These are phyloP conservation scores for Kwoniella sp. DNA, from an alignment of 768 basidiomycete genomes.

Conservation along the genomic window DNA sequence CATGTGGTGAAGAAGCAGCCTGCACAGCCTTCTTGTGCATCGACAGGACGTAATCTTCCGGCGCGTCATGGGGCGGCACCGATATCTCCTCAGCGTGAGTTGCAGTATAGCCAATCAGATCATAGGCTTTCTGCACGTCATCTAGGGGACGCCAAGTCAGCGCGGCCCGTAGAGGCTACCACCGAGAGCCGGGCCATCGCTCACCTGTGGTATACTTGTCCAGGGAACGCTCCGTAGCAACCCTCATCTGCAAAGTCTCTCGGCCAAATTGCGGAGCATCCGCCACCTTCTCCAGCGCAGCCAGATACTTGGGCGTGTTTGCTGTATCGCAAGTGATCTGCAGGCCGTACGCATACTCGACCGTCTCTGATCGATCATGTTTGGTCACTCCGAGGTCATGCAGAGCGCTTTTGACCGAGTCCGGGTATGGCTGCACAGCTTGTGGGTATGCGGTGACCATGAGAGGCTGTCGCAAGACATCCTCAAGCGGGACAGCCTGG, in stretches of 20 bases:
- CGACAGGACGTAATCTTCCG: conserved; percentile 31
- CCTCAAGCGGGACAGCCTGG: conserved; percentile 5
- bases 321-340: conserved; percentile 23
- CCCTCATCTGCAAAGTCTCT: conserved; percentile 25
- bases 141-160: conserved; percentile 13
- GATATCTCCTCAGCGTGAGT: conserved; percentile 19
- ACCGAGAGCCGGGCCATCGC: neutral
- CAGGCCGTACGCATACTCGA: conserved; percentile 30
- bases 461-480: too few species aligned
- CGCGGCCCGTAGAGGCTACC: neutral
- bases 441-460: neutral
- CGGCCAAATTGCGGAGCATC: conserved; percentile 13
- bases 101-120: conserved; percentile 27
- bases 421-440: conserved; percentile 4
- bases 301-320: conserved; percentile 19
- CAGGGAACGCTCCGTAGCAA: conserved; percentile 34
- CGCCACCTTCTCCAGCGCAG: conserved; percentile 27
- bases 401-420: conserved; percentile 1
- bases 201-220: conserved; percentile 28
- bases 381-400: conserved; percentile 23
- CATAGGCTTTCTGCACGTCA: conserved; percentile 32
- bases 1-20: conserved; percentile 7
- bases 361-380: conserved; percentile 19
- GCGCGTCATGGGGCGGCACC: conserved; percentile 28
- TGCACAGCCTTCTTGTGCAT: conserved; percentile 33